A percentile compares a stretch with the other conserved stretches of the same genome.
Evolutionary conservation across 164 flowering plant species (phyloP).

Genomic region (Protea cynaroides): DNA sequence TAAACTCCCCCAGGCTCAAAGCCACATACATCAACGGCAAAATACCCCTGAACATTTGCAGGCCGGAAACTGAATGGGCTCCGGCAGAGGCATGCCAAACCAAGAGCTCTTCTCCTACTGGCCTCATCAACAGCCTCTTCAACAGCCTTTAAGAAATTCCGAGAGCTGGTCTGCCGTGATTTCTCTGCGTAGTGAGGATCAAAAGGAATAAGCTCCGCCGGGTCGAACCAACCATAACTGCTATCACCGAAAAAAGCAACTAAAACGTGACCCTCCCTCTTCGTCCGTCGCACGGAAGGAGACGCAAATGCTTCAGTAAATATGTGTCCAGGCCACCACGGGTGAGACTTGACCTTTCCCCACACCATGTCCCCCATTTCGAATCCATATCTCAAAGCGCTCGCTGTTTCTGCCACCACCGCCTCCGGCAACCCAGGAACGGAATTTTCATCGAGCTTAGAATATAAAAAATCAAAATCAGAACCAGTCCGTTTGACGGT

Average conservation of each 20-base stretch:
- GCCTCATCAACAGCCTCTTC: conserved; percentile 92
- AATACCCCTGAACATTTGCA: conserved; percentile 47
- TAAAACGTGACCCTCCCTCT: conserved; percentile 66
- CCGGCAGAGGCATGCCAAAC: conserved; percentile 69
- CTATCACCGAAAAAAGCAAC: conserved; percentile 98
- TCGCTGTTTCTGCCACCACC: conserved; percentile 8
- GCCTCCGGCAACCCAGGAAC: conserved; percentile 6
- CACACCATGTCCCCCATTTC: conserved; percentile 73
- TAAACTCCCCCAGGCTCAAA: conserved; percentile 63
- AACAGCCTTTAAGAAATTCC: conserved; percentile 70
- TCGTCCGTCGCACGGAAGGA: conserved; percentile 52
- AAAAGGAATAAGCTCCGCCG: conserved; percentile 74
- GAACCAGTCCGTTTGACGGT: background rate
- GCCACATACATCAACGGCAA: conserved; percentile 68
- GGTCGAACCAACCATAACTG: conserved; percentile 98
- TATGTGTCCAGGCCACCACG: conserved; percentile 99
- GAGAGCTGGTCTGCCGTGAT: conserved; percentile 52
- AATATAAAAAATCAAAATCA: conserved; percentile 5
- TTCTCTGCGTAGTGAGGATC: conserved; percentile 67
- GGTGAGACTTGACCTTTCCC: conserved; percentile 98
- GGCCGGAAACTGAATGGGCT: conserved; percentile 58
- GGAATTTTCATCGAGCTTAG: conserved; percentile 9
- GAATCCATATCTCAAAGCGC: conserved; percentile 10
- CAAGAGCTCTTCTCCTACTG: conserved; percentile 63
- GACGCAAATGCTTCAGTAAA: conserved; percentile 72